phyloP scores from a whole-genome alignment of 805 yeast genomes.

The Pichia phayaonensis region DNA sequence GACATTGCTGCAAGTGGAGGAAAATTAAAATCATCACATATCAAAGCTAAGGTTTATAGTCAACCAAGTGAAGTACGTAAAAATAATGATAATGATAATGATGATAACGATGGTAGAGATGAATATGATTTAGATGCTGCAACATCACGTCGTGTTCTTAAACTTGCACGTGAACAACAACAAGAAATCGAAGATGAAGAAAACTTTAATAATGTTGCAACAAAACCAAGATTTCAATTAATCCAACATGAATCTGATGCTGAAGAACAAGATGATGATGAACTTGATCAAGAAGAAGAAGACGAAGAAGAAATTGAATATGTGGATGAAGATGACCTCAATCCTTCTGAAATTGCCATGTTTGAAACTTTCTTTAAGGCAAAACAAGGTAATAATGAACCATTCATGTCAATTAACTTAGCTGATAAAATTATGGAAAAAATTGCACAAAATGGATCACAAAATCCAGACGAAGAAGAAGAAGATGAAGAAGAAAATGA shows the following conservation, averaged over 20 bases:
- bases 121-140: constrained; percentile 73
- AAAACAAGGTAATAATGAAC: constrained; percentile 13
- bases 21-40: constrained; percentile 40
- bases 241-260: constrained; percentile 32
- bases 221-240: constrained; percentile 23
- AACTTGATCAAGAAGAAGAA: constrained; percentile 26
- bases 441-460: constrained; percentile 41
- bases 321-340: constrained; percentile 55
- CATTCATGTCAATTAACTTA: constrained; percentile 50
- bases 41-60: constrained; percentile 13
- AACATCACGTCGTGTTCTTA: constrained; percentile 76
- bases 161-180: constrained; percentile 88
- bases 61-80: not conserved
- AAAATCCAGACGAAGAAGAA: constrained; percentile 20
- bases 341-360: constrained; percentile 75
- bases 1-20: constrained; percentile 76
- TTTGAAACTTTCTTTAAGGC: constrained; percentile 66
- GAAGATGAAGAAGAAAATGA: constrained; percentile 17
- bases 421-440: constrained; percentile 94
- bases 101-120: constrained; percentile 39
- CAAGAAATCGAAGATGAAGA: constrained; percentile 78
- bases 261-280: constrained; percentile 17
- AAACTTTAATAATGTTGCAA: constrained; percentile 22
- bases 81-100: constrained; percentile 26
- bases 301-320: constrained; percentile 35